phyloP scores from a whole-genome alignment of 495 filamentous ascomycete genomes.

The Tirmania nivea region DNA sequence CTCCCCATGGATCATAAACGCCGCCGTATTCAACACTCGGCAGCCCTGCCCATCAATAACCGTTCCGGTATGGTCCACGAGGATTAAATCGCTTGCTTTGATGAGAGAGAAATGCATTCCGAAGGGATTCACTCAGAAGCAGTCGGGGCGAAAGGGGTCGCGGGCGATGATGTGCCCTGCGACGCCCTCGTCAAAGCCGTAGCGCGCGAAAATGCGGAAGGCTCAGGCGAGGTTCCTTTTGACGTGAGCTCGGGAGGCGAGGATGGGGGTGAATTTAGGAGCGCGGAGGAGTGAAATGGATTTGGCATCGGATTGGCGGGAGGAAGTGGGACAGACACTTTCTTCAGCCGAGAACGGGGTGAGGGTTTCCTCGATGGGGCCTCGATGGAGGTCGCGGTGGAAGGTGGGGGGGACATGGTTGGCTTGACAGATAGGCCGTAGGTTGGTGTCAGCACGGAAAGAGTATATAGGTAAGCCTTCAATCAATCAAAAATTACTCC shows the following conservation, averaged over 20 bases:
- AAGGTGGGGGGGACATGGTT: too few relatives aligned
- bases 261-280: background rate
- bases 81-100: slow-evolving; percentile 48
- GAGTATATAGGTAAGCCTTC: too few relatives aligned
- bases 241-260: slow-evolving; percentile 36
- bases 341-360: background rate
- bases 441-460: too few relatives aligned
- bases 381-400: too few relatives aligned
- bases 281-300: background rate
- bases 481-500: too few relatives aligned
- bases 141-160: slow-evolving; percentile 44
- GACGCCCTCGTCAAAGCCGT: slow-evolving; percentile 49
- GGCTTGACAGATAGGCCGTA: too few relatives aligned
- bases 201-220: slow-evolving; percentile 48
- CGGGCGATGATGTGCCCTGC: slow-evolving; percentile 13
- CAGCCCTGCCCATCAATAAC: slow-evolving; percentile 45
- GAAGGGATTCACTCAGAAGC: slow-evolving; percentile 70
- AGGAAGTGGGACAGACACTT: background rate
- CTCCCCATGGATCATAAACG: slow-evolving; percentile 45
- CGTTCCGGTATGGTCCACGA: slow-evolving; percentile 39
- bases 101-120: slow-evolving; percentile 49
- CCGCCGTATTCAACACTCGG: slow-evolving; percentile 36
- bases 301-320: background rate
- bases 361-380: too few relatives aligned
- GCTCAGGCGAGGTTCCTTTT: slow-evolving; percentile 52